A percentile compares a stretch with the other conserved stretches of the same genome.
Evolutionary conservation across 495 filamentous ascomycete genomes (phyloP).

Genomic region (Penicillium coprophilum): DNA sequence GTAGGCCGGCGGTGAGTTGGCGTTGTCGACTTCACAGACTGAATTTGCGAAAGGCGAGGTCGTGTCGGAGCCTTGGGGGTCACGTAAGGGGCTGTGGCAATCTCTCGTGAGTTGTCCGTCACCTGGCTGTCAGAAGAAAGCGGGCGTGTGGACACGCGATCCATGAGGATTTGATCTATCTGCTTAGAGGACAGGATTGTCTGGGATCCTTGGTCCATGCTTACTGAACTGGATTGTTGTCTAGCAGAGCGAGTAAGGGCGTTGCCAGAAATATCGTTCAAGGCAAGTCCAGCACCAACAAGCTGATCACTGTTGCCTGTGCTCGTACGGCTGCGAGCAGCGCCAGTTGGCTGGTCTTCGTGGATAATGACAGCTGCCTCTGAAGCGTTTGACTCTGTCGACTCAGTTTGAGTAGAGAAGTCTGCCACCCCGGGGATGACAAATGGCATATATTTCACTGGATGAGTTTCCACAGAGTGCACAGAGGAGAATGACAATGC

Average conservation of each 20-base stretch:
- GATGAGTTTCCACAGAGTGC: slow-evolving; percentile 42
- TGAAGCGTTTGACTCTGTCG: slow-evolving; percentile 19
- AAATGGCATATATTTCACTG: slow-evolving; percentile 25
- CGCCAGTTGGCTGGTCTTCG: slow-evolving; percentile 56
- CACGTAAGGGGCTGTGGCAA: slow-evolving; percentile 34
- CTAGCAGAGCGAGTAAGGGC: slow-evolving; percentile 31
- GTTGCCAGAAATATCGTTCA: slow-evolving; percentile 48
- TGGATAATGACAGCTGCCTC: slow-evolving; percentile 38
- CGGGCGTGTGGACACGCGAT: slow-evolving; percentile 35
- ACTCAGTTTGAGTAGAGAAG: slow-evolving; percentile 27
- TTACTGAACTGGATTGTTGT: slow-evolving; percentile 42
- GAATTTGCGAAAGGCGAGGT: slow-evolving; percentile 36
- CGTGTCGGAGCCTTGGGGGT: slow-evolving; percentile 35
- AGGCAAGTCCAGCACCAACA: slow-evolving; percentile 41
- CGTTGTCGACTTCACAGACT: slow-evolving; percentile 33
- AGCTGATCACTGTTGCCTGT: slow-evolving; percentile 40
- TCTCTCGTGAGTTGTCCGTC: slow-evolving; percentile 35
- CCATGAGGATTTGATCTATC: slow-evolving; percentile 65
- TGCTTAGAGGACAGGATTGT: slow-evolving; percentile 70
- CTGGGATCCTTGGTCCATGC: slow-evolving; percentile 68
- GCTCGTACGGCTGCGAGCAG: slow-evolving; percentile 32
- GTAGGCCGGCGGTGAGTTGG: slow-evolving; percentile 56
- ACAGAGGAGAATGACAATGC: slow-evolving; percentile 37
- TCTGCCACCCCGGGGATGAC: slow-evolving; percentile 22
- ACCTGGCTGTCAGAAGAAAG: slow-evolving; percentile 29